Percentiles rank a stretch among this genome's conserved stretches.
Conservation (phyloP, 1,139 yeast genomes). For the Candida sanyaensis region DNA sequence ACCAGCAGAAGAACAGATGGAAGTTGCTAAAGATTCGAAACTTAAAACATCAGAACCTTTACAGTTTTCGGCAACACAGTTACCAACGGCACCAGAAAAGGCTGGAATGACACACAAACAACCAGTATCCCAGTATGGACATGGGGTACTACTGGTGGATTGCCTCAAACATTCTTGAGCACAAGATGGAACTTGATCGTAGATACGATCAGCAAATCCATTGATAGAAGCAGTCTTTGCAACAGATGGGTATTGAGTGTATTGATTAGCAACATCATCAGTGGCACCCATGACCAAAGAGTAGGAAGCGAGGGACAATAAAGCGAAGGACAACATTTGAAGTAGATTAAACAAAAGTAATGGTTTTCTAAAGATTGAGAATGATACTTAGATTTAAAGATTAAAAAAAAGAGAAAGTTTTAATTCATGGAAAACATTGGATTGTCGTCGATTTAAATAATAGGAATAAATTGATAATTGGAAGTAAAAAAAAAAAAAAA, state of each 20-base stretch:
- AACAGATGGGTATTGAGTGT: slow-evolving; percentile 32
- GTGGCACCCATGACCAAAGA: background rate
- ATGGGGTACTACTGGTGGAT: slow-evolving; percentile 27
- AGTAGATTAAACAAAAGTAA: too few species aligned
- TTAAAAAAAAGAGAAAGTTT: too few species aligned
- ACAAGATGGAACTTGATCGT: slow-evolving; percentile 24
- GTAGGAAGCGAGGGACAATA: background rate
- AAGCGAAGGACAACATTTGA: background rate
- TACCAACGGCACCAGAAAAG: slow-evolving; percentile 28
- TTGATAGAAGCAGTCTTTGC: slow-evolving; percentile 36
- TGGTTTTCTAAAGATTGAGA: too few species aligned
- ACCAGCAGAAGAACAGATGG: slow-evolving; percentile 44
- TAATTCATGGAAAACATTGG: too few species aligned
- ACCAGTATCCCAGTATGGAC: slow-evolving; percentile 42
- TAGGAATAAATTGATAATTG: too few species aligned
- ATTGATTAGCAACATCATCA: slow-evolving; percentile 8
- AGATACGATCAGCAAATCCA: slow-evolving; percentile 39
- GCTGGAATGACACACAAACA: slow-evolving; percentile 38
- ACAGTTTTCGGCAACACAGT: slow-evolving; percentile 31
- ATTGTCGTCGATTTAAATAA: too few species aligned
- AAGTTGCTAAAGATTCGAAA: slow-evolving; percentile 42
- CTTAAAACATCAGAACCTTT: slow-evolving; percentile 34
- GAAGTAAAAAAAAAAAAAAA: too few species aligned
- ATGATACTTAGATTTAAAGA: too few species aligned
- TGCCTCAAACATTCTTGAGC: slow-evolving; percentile 21